Percentiles rank a stretch among this genome's conserved stretches.
phyloP scores from a whole-genome alignment of 2,329 filamentous ascomycete genomes.

The Xylaria sp. region DNA sequence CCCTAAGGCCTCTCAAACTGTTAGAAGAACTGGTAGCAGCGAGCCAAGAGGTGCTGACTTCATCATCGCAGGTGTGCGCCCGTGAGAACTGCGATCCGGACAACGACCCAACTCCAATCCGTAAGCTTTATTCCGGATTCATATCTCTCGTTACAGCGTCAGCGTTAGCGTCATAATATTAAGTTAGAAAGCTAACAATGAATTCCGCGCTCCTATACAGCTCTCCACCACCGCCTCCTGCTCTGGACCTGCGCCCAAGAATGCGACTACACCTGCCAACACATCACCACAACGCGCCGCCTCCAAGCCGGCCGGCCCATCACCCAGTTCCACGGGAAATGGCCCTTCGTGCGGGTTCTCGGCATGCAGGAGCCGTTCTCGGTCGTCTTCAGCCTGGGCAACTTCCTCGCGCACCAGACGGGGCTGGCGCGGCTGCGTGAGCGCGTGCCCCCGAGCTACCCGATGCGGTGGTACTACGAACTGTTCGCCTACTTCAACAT shows the following conservation, averaged over 20 bases:
- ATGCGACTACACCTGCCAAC: constrained; percentile 98
- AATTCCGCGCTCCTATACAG: constrained; percentile 50
- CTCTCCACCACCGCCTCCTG: constrained; percentile 82
- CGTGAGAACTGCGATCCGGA: constrained; percentile 77
- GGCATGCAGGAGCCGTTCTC: constrained; percentile 96
- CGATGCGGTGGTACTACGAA: constrained; percentile 80
- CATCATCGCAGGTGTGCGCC: constrained; percentile 70
- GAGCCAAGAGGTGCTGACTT: constrained; percentile 2
- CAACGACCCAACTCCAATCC: constrained; percentile 65
- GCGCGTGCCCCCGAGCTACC: constrained; percentile 73
- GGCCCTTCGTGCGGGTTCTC: constrained; percentile 89
- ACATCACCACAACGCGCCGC: constrained; percentile 80
- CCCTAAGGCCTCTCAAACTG: neutral
- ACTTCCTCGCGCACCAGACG: constrained; percentile 82
- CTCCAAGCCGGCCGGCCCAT: constrained; percentile 69
- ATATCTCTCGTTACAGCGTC: constrained; percentile 6
- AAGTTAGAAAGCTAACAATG: constrained; percentile 13
- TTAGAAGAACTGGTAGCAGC: neutral
- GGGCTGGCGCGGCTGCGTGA: constrained; percentile 75
- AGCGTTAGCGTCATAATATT: neutral
- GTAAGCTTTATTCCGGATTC: constrained; percentile 64
- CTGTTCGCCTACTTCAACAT: constrained; percentile 81
- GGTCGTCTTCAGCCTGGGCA: constrained; percentile 91
- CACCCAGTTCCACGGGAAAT: constrained; percentile 97
- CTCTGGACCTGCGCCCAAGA: constrained; percentile 92